These are phyloP conservation scores for Musa acuminata DNA, from an alignment of 176 grass and related monocot species.

Conservation along the genomic window DNA sequence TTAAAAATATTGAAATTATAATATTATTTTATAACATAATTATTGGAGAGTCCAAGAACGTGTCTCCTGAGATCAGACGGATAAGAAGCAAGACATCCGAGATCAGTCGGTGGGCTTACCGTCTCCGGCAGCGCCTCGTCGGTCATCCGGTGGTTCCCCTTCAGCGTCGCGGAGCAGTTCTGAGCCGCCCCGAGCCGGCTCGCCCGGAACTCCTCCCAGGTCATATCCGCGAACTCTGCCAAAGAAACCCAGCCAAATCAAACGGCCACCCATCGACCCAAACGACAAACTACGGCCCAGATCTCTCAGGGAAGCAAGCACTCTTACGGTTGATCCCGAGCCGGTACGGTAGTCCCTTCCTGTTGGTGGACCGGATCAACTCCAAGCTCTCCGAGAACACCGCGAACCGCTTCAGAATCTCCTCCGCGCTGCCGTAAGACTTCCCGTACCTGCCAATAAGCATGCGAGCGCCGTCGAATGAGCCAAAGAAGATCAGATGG, in stretches of 20 bases:
- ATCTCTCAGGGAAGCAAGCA: neutral
- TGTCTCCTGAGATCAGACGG: too few species aligned
- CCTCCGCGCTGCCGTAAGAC: slow-evolving; percentile 56
- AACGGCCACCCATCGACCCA: neutral
- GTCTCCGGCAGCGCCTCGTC: slow-evolving; percentile 46
- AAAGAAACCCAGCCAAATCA: neutral
- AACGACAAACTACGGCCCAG: neutral
- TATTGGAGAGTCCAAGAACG: too few species aligned
- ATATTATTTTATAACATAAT: too few species aligned
- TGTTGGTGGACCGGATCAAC: slow-evolving; percentile 63
- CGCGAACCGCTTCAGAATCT: slow-evolving; percentile 57
- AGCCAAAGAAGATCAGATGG: neutral
- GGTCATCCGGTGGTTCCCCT: slow-evolving; percentile 69
- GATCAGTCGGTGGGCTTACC: slow-evolving; percentile 29
- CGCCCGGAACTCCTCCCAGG: slow-evolving; percentile 84
- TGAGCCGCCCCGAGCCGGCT: slow-evolving; percentile 69
- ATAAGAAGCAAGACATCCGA: too few species aligned
- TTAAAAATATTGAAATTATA: too few species aligned
- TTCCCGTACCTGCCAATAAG: slow-evolving; percentile 51
- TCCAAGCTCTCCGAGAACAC: slow-evolving; percentile 80
- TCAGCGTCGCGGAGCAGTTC: slow-evolving; percentile 86
- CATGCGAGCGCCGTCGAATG: neutral
- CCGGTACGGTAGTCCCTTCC: slow-evolving; percentile 59
- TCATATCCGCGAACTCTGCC: slow-evolving; percentile 83
- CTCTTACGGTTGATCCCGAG: slow-evolving; percentile 77